phyloP scores from a whole-genome alignment of 169 alveolate genomes.

The Toxoplasma gondii region DNA sequence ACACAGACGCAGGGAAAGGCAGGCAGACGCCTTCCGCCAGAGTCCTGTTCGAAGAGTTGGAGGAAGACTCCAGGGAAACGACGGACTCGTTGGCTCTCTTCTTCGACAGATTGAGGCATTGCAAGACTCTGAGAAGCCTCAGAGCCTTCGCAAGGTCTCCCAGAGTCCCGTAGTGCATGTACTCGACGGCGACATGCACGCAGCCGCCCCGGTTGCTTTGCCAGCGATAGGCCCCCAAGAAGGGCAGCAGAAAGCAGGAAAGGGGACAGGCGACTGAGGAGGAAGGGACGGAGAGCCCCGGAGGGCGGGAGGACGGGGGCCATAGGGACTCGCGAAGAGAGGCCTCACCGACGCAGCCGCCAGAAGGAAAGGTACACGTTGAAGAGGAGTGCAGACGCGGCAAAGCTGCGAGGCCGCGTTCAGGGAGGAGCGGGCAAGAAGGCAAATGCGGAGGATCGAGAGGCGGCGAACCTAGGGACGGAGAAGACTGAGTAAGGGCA shows the following conservation, averaged over 20 bases:
- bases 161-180: constrained; percentile 18
- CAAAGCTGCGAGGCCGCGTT: neutral
- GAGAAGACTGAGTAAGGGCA: no score
- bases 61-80: no score
- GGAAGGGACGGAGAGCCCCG: neutral
- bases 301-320: neutral
- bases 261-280: neutral
- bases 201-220: constrained; percentile 23
- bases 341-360: neutral
- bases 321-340: neutral
- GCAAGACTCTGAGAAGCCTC: neutral
- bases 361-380: neutral
- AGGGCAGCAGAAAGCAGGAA: constrained; percentile 25
- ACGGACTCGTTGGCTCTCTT: neutral
- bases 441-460: neutral
- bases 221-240: constrained; percentile 43
- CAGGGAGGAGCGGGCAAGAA: neutral
- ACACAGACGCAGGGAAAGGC: no score
- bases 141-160: neutral
- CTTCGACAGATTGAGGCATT: neutral
- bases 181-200: constrained; percentile 36
- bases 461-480: no score
- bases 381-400: neutral
- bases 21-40: no score
- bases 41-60: no score